Evolutionary conservation across 805 yeast genomes (phyloP).

Genomic region (Candida palmyrensis): DNA sequence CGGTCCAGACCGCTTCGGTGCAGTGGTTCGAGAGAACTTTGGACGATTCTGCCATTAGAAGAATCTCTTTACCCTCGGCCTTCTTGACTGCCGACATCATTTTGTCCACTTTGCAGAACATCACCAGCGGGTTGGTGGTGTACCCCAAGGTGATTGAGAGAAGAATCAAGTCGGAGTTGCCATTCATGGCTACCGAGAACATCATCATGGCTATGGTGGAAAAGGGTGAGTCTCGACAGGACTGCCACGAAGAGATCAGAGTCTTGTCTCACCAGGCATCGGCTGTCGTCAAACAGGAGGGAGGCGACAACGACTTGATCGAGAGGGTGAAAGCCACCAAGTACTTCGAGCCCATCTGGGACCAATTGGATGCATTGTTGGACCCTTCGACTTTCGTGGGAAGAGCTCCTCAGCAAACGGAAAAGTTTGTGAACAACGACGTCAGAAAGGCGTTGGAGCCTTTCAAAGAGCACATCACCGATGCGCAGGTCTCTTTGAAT

Average conservation of each 20-base stretch:
- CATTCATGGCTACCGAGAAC: slow-evolving; percentile 99
- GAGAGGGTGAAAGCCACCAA: slow-evolving; percentile 74
- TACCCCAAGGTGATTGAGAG: slow-evolving; percentile 98
- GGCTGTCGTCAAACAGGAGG: slow-evolving; percentile 94
- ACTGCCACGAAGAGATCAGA: slow-evolving; percentile 95
- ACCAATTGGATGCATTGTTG: slow-evolving; percentile 70
- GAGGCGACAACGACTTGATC: slow-evolving; percentile 96
- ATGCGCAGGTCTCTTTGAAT: slow-evolving; percentile 69
- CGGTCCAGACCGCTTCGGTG: slow-evolving; percentile 93
- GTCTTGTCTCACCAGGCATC: slow-evolving; percentile 97
- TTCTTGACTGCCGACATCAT: slow-evolving; percentile 94
- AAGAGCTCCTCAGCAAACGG: slow-evolving; percentile 97
- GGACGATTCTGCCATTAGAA: slow-evolving; percentile 96
- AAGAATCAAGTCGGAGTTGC: slow-evolving; percentile 89
- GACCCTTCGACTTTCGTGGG: slow-evolving; percentile 96
- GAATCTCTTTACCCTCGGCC: slow-evolving; percentile 95
- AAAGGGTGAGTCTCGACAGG: slow-evolving; percentile 96
- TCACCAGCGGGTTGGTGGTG: slow-evolving; percentile 92
- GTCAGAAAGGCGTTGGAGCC: slow-evolving; percentile 80
- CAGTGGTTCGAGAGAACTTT: slow-evolving; percentile 99
- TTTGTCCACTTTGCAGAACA: slow-evolving; percentile 82
- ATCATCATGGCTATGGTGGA: slow-evolving; percentile 99
- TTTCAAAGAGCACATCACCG: slow-evolving; percentile 52
- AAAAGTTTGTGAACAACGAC: slow-evolving; percentile 79
- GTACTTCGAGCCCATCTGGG: slow-evolving; percentile 88